Conservation (phyloP, 352 stramenopile genomes). For the Globisporangium alternatum region DNA sequence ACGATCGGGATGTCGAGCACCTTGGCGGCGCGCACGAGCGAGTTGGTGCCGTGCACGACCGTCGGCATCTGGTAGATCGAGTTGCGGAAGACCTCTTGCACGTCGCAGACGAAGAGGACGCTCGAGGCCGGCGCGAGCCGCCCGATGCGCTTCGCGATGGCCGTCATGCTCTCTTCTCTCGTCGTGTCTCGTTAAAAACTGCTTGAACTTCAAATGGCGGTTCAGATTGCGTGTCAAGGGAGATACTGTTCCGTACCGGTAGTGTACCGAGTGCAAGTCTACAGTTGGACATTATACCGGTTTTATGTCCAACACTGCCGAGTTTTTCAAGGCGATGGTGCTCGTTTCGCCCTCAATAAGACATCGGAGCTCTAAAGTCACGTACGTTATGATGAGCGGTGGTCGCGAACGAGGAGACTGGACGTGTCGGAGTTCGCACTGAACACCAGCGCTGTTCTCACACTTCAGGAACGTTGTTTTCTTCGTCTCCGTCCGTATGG, state of each 20-base stretch:
- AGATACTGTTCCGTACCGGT: not conserved
- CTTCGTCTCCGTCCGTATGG: no score
- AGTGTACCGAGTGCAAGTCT: not conserved
- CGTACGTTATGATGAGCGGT: no score
- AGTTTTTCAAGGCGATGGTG: no score
- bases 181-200: not conserved
- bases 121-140: slow-evolving; percentile 64
- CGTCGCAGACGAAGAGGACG: slow-evolving; percentile 94
- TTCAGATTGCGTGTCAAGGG: not conserved
- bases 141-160: slow-evolving; percentile 28
- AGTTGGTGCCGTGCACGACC: slow-evolving; percentile 82
- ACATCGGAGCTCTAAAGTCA: no score
- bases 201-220: slow-evolving; percentile 6
- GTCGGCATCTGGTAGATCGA: slow-evolving; percentile 92
- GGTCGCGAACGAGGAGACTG: no score
- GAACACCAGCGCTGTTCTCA: no score
- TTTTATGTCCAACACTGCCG: not conserved
- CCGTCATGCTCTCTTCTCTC: not conserved
- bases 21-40: slow-evolving; percentile 69
- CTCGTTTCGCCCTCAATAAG: no score
- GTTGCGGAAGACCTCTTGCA: slow-evolving; percentile 96
- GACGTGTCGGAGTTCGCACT: no score
- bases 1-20: slow-evolving; percentile 91
- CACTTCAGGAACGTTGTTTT: no score
- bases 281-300: not conserved